Evolutionary conservation across 176 grass and related monocot genomes (phyloP).

Genomic region (barley (Hordeum vulgare)): DNA sequence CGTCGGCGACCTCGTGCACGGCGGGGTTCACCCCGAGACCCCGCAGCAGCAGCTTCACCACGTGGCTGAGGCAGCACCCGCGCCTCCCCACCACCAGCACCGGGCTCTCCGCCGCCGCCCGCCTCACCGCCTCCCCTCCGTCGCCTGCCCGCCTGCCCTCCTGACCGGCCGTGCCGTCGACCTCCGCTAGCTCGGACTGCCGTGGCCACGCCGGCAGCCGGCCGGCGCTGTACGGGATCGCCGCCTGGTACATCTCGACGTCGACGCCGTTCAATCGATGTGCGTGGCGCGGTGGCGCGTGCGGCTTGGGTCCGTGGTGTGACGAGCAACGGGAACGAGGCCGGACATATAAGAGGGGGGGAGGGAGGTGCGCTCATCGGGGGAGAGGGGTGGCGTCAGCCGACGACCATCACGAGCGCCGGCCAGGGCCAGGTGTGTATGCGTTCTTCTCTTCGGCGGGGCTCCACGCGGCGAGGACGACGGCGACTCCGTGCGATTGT

Average conservation of each 20-base stretch:
- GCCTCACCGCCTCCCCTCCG: constrained; percentile 5
- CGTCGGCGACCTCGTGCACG: constrained; percentile 66
- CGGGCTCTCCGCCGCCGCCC: constrained; percentile 64
- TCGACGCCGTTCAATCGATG: too few relatives aligned
- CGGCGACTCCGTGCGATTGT: neutral
- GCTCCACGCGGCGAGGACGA: constrained; percentile 1
- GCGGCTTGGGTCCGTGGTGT: neutral
- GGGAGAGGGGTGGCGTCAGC: neutral
- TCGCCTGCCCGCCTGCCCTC: neutral
- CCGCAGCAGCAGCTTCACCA: constrained; percentile 69
- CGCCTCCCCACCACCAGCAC: constrained; percentile 61
- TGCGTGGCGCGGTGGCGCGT: neutral
- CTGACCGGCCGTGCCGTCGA: neutral
- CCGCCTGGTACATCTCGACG: constrained; percentile 62
- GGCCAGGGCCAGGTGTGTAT: neutral
- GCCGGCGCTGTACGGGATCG: constrained; percentile 61
- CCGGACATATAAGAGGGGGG: constrained; percentile 17
- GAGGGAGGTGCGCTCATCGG: constrained; percentile 4
- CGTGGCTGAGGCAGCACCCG: constrained; percentile 92
- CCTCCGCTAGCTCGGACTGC: neutral
- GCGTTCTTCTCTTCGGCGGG: neutral
- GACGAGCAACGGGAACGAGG: neutral
- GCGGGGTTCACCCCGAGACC: constrained; percentile 83
- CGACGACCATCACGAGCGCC: neutral
- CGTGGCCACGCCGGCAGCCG: neutral